Percentiles rank a stretch among this genome's conserved stretches.
These are phyloP conservation scores for Phaeoacremonium minimum DNA, from an alignment of 2,329 filamentous ascomycete genomes.

Conservation along the genomic window DNA sequence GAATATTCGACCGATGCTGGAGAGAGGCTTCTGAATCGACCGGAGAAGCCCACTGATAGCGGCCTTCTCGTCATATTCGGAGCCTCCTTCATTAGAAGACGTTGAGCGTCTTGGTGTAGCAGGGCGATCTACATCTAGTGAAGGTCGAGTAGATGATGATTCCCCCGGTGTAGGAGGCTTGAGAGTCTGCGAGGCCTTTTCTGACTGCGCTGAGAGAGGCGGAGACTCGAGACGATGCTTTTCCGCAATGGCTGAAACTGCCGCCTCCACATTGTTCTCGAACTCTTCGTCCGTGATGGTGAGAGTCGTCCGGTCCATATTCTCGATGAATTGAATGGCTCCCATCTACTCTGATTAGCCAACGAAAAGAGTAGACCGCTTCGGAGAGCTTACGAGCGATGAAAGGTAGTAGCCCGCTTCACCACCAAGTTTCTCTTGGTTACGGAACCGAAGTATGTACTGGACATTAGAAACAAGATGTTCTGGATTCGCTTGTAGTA, in stretches of 20 bases:
- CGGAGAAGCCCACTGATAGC: conserved; percentile 81
- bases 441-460: conserved; percentile 94
- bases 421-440: conserved; percentile 95
- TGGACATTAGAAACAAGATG: conserved; percentile 97
- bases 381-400: conserved; percentile 59
- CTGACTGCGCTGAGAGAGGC: conserved; percentile 36
- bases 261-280: conserved; percentile 91
- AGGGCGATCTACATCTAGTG: conserved; percentile 32
- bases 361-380: background rate
- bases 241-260: conserved; percentile 92
- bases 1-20: conserved; percentile 92
- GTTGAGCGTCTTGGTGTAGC: conserved; percentile 48
- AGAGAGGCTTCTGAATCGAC: conserved; percentile 86
- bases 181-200: conserved; percentile 29
- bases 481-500: conserved; percentile 89
- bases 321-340: conserved; percentile 94
- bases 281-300: conserved; percentile 96
- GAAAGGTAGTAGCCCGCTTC: conserved; percentile 98
- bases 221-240: conserved; percentile 63
- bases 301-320: conserved; percentile 86
- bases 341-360: conserved; percentile 58
- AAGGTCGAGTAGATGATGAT: conserved; percentile 41
- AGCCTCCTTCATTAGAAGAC: conserved; percentile 45
- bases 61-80: conserved; percentile 64
- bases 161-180: conserved; percentile 33